Evolutionary conservation across 805 yeast genomes (phyloP), one percentile per base, ranked within the genome.

Genomic region (Jamesozyma hellenica): DNA sequence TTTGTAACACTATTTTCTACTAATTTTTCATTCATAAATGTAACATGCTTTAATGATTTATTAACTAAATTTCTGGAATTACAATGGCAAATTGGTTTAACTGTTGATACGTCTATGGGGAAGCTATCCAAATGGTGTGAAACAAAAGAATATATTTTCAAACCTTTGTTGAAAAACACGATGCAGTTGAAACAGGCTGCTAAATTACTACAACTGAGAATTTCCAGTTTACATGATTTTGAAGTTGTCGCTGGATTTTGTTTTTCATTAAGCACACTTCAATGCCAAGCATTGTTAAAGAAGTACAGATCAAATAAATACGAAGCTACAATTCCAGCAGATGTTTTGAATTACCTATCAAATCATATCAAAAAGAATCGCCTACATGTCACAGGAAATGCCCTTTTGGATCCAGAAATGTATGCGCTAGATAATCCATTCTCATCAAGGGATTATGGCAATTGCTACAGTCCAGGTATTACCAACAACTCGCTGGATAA

Each of bases 151-250:
- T 7, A 6, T 14, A 4, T 19, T 13, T 12, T 12, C 17, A 3
- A 13, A 10, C 5, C 18, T 5, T 3, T 3, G 11, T 4, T 4
- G 12, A 36, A 26, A 26, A n/a, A 4, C n/a, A 14, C 36, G 19
- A 30, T 31, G 4, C 38, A 42, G 19, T 19, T 43, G 13, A 40
- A 36, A 23, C 51, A 47, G 36, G 25, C 33, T 3, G 29, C 44
- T 2, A 45, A 44, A 28, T 27, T 47, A 5, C 32, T 47, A 31
- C 51, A 47, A 37, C 16, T 45, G 23, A 45, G 49, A 34, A 41
- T 47, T n/a, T 17, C 35, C 10, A 45, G 26, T 13, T 7, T 45
- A 3, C 25, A 36, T 5, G 49, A 47, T 28, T 38, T 47, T 17
- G 28, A 38, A 18, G 28, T 47, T 11, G 44, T 42, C 7, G 18